Evolutionary conservation across 257 asterid genomes (phyloP), one percentile per base, ranked within the genome.

Genomic region (Catharanthus roseus): DNA sequence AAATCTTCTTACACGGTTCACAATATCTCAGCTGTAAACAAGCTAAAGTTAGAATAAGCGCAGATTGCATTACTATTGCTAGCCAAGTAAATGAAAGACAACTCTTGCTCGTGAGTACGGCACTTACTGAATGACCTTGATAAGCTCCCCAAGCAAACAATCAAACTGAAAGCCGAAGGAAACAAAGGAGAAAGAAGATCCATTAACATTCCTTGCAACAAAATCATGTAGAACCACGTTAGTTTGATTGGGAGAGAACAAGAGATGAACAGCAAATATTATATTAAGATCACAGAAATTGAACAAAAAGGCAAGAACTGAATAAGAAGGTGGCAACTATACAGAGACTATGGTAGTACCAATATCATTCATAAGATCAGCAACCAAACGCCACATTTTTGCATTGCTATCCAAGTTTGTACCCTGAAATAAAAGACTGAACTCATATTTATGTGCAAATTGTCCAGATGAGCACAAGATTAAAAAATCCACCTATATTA

Each of bases 321-420:
- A 38, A 19, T 0, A 44, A 41, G 28, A 1, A 28, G 24, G 39
- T 28, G 24, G 71, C 10, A 24, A 16, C 58, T 19, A 47, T 18
- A 47, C 16, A 23, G 44, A 49, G 10, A 71, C 49, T 0, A 26
- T 58, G 47, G 45, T 39, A 49, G 24, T 81, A 90, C 98, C 99
- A 42, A 93, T 88, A 81, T 93, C 99, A 80, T 93, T 93, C 99
- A 93, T 93, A 80, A 93, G 93, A 82, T 93, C 99, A 49, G 99
- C 97, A 80, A 91, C 96, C 74, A 93, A 90, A 68, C 99, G 99
- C 97, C 99, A 93, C 96, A 88, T 93, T 86, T 93, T 93, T 70
- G 99, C 99, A 84, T 86, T 85, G 80, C 96, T 89, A 81, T 93
- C 99, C 81, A 93, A 85, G 80, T 91, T 88, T 65, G 96, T 78